These are phyloP conservation scores for Omphalotus guepiniiformis DNA, from an alignment of 768 basidiomycete species.

Conservation along the genomic window DNA sequence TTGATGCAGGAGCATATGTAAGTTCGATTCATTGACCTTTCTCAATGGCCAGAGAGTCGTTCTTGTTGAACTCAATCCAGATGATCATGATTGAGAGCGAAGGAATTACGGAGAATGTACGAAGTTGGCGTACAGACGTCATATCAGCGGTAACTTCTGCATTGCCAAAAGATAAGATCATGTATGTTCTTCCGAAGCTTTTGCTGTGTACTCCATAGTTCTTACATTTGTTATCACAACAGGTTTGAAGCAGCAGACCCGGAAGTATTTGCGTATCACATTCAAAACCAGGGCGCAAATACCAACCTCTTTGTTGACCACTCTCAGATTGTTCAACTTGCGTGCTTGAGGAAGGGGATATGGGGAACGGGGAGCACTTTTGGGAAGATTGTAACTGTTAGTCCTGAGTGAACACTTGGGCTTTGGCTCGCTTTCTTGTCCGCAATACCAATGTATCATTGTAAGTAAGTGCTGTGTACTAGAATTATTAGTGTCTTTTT, in stretches of 20 bases:
- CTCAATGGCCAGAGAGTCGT: not conserved
- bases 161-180: conserved; percentile 38
- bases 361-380: conserved; percentile 43
- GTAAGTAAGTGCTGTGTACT: no score
- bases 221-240: not conserved
- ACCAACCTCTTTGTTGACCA: conserved; percentile 43
- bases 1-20: conserved; percentile 37
- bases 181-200: conserved; percentile 22
- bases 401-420: conserved; percentile 24
- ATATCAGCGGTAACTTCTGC: conserved; percentile 36
- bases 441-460: no score
- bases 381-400: conserved; percentile 38
- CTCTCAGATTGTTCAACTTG: conserved; percentile 40
- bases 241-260: conserved; percentile 43
- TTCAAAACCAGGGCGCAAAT: conserved; percentile 38
- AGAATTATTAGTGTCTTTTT: no score
- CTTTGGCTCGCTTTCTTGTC: no score
- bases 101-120: conserved; percentile 44
- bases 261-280: conserved; percentile 40
- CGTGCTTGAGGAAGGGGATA: conserved; percentile 39
- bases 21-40: not conserved
- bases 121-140: conserved; percentile 36
- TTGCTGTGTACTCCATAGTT: not conserved
- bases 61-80: conserved; percentile 1
- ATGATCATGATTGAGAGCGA: conserved; percentile 46